Evolutionary conservation across 805 yeast species (phyloP), one percentile per base, ranked within the genome.

Genomic region (Zygoascus flipseniorum): DNA sequence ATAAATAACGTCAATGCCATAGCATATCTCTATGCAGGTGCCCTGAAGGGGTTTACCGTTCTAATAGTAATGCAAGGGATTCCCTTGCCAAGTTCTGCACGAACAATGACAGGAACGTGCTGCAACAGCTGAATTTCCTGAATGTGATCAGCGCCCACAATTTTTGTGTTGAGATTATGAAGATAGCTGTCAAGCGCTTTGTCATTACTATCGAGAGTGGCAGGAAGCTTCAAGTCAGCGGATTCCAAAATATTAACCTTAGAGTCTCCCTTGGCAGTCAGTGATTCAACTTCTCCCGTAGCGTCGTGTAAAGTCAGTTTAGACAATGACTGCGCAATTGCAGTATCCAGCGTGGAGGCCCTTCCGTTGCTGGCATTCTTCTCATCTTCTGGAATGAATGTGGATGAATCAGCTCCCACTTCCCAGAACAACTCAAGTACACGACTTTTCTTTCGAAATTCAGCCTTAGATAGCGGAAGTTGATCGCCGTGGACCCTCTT

Each of bases 401-500:
- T 86, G 0, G 97, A 97, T 20, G 96, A 79, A 67, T 92, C 97
- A 52, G 86, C 80, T n/a, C 90, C 92, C 51, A 80, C 81, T 68
- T 89, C 95, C 99, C 99, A 92, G 65, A 79, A 89, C 48, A 92
- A 73, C 66, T 92, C 97, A 62, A 92, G 75, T 9, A 81, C 70
- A 46, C 88, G 77, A 43, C 77, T 72, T 16, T 65, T 62, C 65
- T 84, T 86, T 67, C 87, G 90, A 67, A 86, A 93, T 68, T 93
- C 98, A 5, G 97, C 98, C 68, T 89, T 90, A 23, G 80, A 80
- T 57, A 92, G 74, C 10, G 98, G 98, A 53, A 93, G 74, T 70
- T 93, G 98, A 70, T 93, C 99, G 28, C 98, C 97, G 65, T 93
- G 99, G 20, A 90, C 97, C 63, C 97, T 78, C 69, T 90, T 90